Evolutionary conservation across 2,329 filamentous ascomycete species (phyloP).

Genomic region (Colletotrichum eremochloae): DNA sequence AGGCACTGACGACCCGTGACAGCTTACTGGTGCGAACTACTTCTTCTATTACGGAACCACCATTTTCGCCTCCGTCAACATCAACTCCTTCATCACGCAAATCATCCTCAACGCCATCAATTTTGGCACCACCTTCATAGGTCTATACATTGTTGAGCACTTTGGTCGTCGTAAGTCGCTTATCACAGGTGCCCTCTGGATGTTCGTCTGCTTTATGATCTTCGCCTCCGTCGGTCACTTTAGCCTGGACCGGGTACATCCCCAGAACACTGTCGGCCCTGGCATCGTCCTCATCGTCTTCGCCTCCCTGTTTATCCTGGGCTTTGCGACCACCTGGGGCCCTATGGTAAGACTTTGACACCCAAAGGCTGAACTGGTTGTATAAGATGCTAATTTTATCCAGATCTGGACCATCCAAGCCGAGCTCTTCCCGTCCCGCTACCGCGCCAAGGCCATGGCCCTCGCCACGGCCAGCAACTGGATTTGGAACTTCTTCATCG

Average conservation of each 20-base stretch:
- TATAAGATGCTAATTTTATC: not conserved
- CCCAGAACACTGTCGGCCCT: constrained; percentile 55
- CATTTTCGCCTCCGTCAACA: constrained; percentile 60
- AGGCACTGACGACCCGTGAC: constrained; percentile 29
- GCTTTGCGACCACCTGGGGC: constrained; percentile 65
- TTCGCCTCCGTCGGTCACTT: constrained; percentile 68
- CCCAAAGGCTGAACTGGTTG: not conserved
- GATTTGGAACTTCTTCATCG: constrained; percentile 81
- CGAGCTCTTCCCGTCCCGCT: constrained; percentile 74
- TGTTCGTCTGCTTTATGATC: constrained; percentile 71
- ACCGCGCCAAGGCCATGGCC: constrained; percentile 72
- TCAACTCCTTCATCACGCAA: constrained; percentile 74
- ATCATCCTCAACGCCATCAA: constrained; percentile 78
- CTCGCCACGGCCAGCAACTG: constrained; percentile 74
- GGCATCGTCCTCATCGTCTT: constrained; percentile 74
- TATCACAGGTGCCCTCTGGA: constrained; percentile 73
- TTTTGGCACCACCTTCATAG: constrained; percentile 75
- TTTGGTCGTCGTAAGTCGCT: constrained; percentile 75
- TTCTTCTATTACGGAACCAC: constrained; percentile 75
- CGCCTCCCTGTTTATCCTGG: constrained; percentile 73
- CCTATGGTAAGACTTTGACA: constrained; percentile 32
- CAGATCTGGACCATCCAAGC: constrained; percentile 72
- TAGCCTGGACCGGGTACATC: constrained; percentile 53
- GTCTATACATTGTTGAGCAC: constrained; percentile 78
- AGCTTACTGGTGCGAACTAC: constrained; percentile 70